Evolutionary conservation across 345 rosid species (phyloP), one percentile per base, ranked within the genome.

Genomic region (Hypericum perforatum): DNA sequence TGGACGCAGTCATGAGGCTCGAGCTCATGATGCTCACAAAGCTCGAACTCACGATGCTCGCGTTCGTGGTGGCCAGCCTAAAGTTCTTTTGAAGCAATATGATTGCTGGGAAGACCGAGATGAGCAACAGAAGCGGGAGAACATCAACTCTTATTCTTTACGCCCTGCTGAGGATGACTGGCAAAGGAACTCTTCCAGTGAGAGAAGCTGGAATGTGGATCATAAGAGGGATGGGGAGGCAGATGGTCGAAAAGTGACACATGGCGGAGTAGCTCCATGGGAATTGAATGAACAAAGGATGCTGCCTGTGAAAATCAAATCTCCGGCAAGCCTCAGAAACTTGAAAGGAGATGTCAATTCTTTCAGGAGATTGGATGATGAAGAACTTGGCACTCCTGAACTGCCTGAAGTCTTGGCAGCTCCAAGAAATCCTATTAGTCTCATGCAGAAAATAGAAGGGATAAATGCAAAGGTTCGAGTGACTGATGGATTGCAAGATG

Each of bases 361-460:
- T 40, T 64, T 39, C 47, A 64, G 63, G 60, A 66, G 63, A 61
- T 37, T 41, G 38, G 67, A 63, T 32, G 41, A 49, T 41, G 49
- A 45, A 48, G 82, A 66, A 50, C 64, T 58, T 54, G 55, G 47
- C 52, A 53, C 52, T 47, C 43, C 62, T 56, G 39, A 41, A 37
- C 6, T 12, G 38, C 61, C 70, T 46, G 81, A 66, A 59, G 61
- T 52, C 51, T 58, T 67, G 0, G 54, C 54, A 11, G 43, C 75
- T 49, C 53, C 81, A 14, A 78, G 63, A 71, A 92, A 78, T 73
- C 62, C 84, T 47, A 22, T 22, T 22, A 73, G 66, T 72, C 71
- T 86, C 70, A 82, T 94, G 61, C 81, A 78, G 79, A 86, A 94
- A 75, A 84, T 94, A 55, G 87, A 94, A 73, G 78, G 87, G 57